phyloP scores from a whole-genome alignment of 2,329 filamentous ascomycete genomes.

The Nothophoma quercina region DNA sequence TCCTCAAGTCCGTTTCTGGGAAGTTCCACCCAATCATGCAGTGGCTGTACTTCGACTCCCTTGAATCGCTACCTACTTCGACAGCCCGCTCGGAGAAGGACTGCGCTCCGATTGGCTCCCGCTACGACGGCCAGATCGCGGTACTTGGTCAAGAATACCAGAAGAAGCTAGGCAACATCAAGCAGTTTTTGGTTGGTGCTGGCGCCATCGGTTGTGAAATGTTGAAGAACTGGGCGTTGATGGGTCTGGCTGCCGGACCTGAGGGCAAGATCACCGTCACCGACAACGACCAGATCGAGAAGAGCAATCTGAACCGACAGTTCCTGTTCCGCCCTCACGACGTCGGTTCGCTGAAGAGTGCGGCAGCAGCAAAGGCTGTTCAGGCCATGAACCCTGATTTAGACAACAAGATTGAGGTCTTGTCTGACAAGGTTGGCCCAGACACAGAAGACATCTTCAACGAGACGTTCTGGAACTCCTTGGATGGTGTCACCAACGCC shows the following conservation, averaged over 20 bases:
- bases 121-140: conserved; percentile 96
- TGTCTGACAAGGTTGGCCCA: conserved; percentile 87
- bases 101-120: conserved; percentile 82
- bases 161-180: conserved; percentile 88
- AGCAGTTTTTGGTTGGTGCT: conserved; percentile 92
- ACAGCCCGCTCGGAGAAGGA: conserved; percentile 80
- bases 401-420: conserved; percentile 79
- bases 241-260: conserved; percentile 87
- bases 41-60: conserved; percentile 96
- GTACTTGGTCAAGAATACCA: conserved; percentile 95
- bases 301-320: conserved; percentile 97
- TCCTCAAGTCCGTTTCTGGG: conserved; percentile 94
- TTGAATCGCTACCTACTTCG: conserved; percentile 89
- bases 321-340: conserved; percentile 95
- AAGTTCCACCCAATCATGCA: conserved; percentile 97
- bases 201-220: conserved; percentile 99
- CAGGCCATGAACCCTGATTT: conserved; percentile 96
- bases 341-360: conserved; percentile 96
- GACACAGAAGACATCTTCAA: conserved; percentile 96
- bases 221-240: conserved; percentile 99
- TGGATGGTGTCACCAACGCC: conserved; percentile 95
- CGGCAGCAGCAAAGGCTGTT: conserved; percentile 88
- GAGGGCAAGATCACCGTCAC: conserved; percentile 91
- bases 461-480: conserved; percentile 84
- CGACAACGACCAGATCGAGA: conserved; percentile 98